Percentiles rank a stretch among this genome's conserved stretches.
These are phyloP conservation scores for Gossypium sturtianum DNA, from an alignment of 345 rosid genomes.

Conservation along the genomic window DNA sequence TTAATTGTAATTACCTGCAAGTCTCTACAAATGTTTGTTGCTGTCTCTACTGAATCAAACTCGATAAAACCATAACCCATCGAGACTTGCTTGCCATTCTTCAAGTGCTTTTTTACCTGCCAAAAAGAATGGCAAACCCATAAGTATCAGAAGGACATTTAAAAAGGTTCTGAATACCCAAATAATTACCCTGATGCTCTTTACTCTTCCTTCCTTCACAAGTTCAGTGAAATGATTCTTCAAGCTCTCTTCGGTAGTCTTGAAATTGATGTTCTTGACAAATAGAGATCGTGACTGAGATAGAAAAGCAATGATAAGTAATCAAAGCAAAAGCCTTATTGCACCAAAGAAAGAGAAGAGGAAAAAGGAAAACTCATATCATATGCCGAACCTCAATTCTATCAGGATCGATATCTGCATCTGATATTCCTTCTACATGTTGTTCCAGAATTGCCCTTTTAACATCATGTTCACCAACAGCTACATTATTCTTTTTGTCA, in stretches of 20 bases:
- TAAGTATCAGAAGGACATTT: conserved; percentile 10
- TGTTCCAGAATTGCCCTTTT: conserved; percentile 63
- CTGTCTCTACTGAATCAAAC: conserved; percentile 78
- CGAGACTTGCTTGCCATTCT: conserved; percentile 75
- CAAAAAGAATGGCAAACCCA: conserved; percentile 10
- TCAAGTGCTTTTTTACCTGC: conserved; percentile 81
- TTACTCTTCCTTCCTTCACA: conserved; percentile 65
- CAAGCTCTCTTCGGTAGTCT: conserved; percentile 73
- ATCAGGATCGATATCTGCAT: conserved; percentile 65
- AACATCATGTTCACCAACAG: conserved; percentile 50
- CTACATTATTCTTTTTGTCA: conserved; percentile 29
- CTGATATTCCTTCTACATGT: conserved; percentile 50
- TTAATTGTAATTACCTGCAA: conserved; percentile 50
- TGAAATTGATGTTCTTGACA: conserved; percentile 91
- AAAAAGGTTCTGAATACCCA: neutral
- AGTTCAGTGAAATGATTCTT: conserved; percentile 60
- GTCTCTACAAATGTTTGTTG: conserved; percentile 55
- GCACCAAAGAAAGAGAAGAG: neutral
- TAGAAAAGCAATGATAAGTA: conserved; percentile 20
- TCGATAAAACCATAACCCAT: conserved; percentile 91
- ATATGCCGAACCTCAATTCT: conserved; percentile 59
- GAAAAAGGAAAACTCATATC: neutral
- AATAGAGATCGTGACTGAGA: conserved; percentile 76
- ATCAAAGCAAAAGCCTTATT: neutral
- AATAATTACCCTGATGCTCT: conserved; percentile 67